These are phyloP conservation scores for Pythium rhizo-oryzae DNA, from an alignment of 352 stramenopile species.

Conservation along the genomic window DNA sequence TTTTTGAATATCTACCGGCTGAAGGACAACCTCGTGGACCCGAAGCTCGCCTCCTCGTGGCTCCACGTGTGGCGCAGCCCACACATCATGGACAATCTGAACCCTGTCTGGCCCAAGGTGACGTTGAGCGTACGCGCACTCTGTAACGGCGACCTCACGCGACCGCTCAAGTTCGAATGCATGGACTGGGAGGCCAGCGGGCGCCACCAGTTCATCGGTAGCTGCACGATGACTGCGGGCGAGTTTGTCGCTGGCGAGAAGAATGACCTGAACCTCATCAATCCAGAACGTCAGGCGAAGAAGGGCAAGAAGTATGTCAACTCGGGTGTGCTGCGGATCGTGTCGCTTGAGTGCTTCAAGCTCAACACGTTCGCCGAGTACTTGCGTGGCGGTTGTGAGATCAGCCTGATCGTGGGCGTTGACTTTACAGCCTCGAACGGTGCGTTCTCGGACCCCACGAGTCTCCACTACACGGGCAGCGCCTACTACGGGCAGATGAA, in stretches of 20 bases:
- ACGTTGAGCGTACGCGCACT: conserved; percentile 66
- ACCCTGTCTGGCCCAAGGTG: conserved; percentile 58
- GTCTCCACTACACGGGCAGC: conserved; percentile 65
- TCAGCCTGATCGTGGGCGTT: conserved; percentile 81
- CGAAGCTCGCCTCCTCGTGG: conserved; percentile 47
- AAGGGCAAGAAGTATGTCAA: conserved; percentile 81
- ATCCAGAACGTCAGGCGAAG: conserved; percentile 58
- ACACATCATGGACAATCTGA: conserved; percentile 68
- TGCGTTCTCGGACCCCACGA: conserved; percentile 42
- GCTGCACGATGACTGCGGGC: conserved; percentile 46
- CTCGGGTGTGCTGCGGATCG: conserved; percentile 60
- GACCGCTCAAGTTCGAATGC: conserved; percentile 67
- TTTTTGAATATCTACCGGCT: conserved; percentile 80
- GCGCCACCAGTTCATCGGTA: conserved; percentile 71
- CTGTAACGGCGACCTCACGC: conserved; percentile 67
- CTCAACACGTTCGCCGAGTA: conserved; percentile 75
- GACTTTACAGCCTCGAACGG: conserved; percentile 84
- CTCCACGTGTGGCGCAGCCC: conserved; percentile 69
- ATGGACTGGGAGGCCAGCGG: conserved; percentile 81
- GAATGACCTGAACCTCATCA: conserved; percentile 60
- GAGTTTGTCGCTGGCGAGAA: conserved; percentile 65
- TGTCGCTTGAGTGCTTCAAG: conserved; percentile 67
- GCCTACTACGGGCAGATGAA: conserved; percentile 65
- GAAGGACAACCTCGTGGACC: conserved; percentile 44
- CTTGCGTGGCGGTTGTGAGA: conserved; percentile 65